Evolutionary conservation across 1,284 basidiomycete genomes (phyloP).

Genomic region (Tremellales sp.): DNA sequence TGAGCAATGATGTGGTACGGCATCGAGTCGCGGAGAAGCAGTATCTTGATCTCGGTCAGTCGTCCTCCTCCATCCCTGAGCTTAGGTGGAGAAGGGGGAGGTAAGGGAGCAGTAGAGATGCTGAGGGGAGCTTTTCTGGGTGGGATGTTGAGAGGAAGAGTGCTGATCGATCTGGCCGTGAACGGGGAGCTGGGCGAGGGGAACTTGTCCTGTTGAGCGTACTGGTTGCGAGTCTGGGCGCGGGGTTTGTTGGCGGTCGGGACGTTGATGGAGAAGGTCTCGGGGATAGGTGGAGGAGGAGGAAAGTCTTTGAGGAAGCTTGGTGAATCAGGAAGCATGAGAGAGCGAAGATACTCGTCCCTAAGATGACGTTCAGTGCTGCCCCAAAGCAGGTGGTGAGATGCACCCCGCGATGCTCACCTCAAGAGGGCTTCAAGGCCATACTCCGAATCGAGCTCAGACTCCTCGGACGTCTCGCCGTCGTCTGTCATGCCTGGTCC

Average conservation of each 20-base stretch:
- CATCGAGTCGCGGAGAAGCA: slow-evolving; percentile 25
- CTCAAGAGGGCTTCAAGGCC: slow-evolving; percentile 15
- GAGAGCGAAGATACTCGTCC: slow-evolving; percentile 22
- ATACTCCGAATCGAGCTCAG: slow-evolving; percentile 28
- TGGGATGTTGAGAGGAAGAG: background rate
- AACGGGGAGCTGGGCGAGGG: slow-evolving; percentile 6
- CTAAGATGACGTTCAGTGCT: no score
- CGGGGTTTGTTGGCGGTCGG: background rate
- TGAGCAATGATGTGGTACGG: slow-evolving; percentile 28
- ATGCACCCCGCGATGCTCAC: no score
- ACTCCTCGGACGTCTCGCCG: slow-evolving; percentile 25
- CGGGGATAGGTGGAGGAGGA: background rate
- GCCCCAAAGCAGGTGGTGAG: no score
- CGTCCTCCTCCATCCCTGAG: background rate
- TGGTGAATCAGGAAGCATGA: slow-evolving; percentile 7
- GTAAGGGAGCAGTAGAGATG: background rate
- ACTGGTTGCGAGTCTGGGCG: slow-evolving; percentile 16
- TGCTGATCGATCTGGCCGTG: background rate
- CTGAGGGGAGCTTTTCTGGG: background rate
- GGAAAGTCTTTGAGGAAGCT: background rate
- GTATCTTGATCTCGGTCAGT: slow-evolving; percentile 19
- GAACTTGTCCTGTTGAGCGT: slow-evolving; percentile 12
- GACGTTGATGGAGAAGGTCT: background rate
- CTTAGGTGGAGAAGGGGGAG: background rate
- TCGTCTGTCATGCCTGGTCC: slow-evolving; percentile 27